These are phyloP conservation scores for Huntiella bhutanensis DNA, from an alignment of 2,329 filamentous ascomycete species.

Conservation along the genomic window DNA sequence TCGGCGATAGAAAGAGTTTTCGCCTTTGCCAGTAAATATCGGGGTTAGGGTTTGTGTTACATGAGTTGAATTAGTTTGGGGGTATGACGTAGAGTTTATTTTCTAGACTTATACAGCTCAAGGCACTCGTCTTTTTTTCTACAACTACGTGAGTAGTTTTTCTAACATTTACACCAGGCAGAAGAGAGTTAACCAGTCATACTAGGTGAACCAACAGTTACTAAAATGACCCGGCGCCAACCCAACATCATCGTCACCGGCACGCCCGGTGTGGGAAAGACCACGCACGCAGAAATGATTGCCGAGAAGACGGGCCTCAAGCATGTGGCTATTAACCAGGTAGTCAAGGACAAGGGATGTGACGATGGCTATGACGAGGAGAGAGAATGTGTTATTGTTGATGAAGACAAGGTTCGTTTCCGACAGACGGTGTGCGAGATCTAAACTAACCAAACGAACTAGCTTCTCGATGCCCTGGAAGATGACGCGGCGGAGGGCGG, in stretches of 20 bases:
- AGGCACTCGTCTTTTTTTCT: too few species aligned
- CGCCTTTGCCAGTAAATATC: neutral
- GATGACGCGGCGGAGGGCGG: conserved; percentile 61
- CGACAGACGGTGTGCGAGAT: neutral
- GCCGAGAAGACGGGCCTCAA: conserved; percentile 57
- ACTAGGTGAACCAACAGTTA: neutral
- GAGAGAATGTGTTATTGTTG: conserved; percentile 75
- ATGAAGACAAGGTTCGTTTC: conserved; percentile 67
- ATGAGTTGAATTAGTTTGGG: neutral
- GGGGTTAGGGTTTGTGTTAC: neutral
- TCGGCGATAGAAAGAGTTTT: neutral
- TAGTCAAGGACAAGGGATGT: conserved; percentile 75
- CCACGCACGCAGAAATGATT: conserved; percentile 70
- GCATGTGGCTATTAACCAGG: conserved; percentile 74
- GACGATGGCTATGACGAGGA: conserved; percentile 79
- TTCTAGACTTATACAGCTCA: too few species aligned
- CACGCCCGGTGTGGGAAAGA: conserved; percentile 91
- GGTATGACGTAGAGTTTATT: too few species aligned
- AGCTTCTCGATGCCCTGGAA: conserved; percentile 81
- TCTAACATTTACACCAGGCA: neutral
- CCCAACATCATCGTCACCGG: conserved; percentile 94
- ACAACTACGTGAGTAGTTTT: neutral
- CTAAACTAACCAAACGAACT: neutral
- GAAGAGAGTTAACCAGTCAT: conserved; percentile 11
- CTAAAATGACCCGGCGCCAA: conserved; percentile 22